Percentiles rank a stretch among this genome's conserved stretches.
These are phyloP conservation scores for Micractinium sp. DNA, from an alignment of 139 green algal genomes.

Conservation along the genomic window DNA sequence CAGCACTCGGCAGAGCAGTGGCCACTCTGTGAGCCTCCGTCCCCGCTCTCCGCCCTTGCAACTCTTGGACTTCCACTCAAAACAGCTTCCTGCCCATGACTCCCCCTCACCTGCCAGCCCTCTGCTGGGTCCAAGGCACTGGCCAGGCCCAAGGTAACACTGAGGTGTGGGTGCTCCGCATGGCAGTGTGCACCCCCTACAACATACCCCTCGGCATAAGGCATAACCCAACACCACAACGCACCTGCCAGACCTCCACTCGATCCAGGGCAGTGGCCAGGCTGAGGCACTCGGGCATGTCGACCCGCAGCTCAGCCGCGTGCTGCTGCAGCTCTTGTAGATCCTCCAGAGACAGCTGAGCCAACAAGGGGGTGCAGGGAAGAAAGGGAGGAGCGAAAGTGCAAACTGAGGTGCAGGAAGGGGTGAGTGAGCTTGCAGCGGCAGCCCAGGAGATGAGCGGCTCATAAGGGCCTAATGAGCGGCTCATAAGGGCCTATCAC, in stretches of 20 bases:
- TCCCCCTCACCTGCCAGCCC: too few relatives aligned
- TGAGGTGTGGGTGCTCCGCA: too few relatives aligned
- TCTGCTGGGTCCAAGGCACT: too few relatives aligned
- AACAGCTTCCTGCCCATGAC: too few relatives aligned
- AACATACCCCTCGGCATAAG: too few relatives aligned
- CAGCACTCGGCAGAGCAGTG: too few relatives aligned
- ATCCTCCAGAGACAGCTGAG: conserved; percentile 21
- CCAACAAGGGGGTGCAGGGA: neutral
- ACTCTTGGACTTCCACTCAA: too few relatives aligned
- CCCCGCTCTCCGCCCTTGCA: too few relatives aligned
- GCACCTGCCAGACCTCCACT: conserved; percentile 46
- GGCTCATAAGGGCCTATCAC: neutral
- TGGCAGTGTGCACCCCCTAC: too few relatives aligned
- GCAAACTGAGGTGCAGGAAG: neutral
- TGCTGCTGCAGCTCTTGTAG: conserved; percentile 46
- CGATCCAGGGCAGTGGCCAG: conserved; percentile 44
- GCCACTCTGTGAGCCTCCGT: too few relatives aligned
- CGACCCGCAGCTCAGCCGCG: conserved; percentile 35
- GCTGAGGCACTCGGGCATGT: conserved; percentile 45
- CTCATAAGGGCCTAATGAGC: too few relatives aligned
- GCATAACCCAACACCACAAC: neutral
- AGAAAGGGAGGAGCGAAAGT: neutral
- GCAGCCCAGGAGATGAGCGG: neutral
- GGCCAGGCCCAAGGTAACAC: too few relatives aligned
- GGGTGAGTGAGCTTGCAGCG: neutral